Evolutionary conservation across 257 asterid species (phyloP).

Genomic region (Ehretia macrophylla): DNA sequence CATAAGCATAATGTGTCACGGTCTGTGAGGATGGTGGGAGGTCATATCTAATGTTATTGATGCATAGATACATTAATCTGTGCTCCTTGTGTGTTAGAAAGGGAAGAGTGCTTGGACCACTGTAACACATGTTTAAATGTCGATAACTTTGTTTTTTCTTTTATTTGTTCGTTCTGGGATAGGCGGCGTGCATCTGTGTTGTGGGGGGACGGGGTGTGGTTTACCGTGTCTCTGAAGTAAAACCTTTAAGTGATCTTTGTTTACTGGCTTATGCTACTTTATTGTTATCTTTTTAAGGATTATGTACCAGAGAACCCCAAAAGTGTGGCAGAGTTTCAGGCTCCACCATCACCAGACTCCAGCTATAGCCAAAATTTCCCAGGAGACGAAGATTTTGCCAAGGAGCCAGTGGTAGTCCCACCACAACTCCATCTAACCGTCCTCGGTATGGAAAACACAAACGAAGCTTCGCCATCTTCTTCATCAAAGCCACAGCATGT

Average conservation of each 20-base stretch:
- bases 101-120: too few species aligned
- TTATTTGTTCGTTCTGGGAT: too few species aligned
- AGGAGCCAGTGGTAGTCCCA: constrained; percentile 72
- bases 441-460: constrained; percentile 33
- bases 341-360: constrained; percentile 81
- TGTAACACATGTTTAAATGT: too few species aligned
- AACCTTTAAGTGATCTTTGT: neutral
- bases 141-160: too few species aligned
- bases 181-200: too few species aligned
- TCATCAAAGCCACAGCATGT: constrained; percentile 67
- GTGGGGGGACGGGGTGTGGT: too few species aligned
- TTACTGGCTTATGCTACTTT: neutral
- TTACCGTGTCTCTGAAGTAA: too few species aligned
- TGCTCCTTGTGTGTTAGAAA: too few species aligned
- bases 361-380: constrained; percentile 61
- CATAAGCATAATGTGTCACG: too few species aligned
- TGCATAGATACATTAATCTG: too few species aligned
- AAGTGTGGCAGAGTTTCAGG: constrained; percentile 76
- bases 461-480: constrained; percentile 28
- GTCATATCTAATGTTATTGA: too few species aligned
- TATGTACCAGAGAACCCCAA: constrained; percentile 72
- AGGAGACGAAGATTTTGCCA: constrained; percentile 70
- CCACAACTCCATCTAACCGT: constrained; percentile 65
- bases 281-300: constrained; percentile 33
- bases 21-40: too few species aligned